phyloP scores from a whole-genome alignment of 495 filamentous ascomycete genomes.

The Aspergillus incahuasiensis region DNA sequence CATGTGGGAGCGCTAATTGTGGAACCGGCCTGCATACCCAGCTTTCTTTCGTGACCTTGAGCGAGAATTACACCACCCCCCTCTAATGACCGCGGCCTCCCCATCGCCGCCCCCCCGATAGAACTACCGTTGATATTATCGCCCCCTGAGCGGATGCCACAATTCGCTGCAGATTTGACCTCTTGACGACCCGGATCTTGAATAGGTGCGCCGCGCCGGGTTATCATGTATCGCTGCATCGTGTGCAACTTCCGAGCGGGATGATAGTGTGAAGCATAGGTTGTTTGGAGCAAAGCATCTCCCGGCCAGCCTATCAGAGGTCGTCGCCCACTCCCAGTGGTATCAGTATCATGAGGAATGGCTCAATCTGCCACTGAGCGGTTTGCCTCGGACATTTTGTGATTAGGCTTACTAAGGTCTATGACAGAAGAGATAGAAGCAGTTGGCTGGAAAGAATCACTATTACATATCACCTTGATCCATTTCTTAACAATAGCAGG shows the following conservation, averaged over 20 bases:
- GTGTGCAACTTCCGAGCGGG: background rate
- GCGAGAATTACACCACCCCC: background rate
- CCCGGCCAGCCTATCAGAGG: background rate
- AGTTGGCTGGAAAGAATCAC: constrained; percentile 8
- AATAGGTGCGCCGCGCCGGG: background rate
- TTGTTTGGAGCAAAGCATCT: constrained; percentile 8
- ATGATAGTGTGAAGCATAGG: background rate
- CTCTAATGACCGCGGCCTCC: background rate
- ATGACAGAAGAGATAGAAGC: constrained; percentile 4
- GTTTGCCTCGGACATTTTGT: constrained; percentile 4
- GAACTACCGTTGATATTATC: background rate
- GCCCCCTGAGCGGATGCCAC: background rate
- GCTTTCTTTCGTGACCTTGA: constrained; percentile 2
- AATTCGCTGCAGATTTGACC: constrained; percentile 1
- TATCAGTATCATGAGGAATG: background rate
- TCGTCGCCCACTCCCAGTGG: constrained; percentile 1
- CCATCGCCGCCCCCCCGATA: background rate
- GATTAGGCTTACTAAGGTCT: constrained; percentile 4
- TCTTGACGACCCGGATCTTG: background rate
- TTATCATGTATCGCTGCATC: background rate
- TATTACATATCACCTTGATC: constrained; percentile 1
- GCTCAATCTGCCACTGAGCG: background rate
- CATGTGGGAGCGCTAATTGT: background rate
- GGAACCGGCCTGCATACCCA: background rate
- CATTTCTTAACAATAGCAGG: background rate